Evolutionary conservation across 257 asterid species (phyloP).

Genomic region (Solanum chaucha): DNA sequence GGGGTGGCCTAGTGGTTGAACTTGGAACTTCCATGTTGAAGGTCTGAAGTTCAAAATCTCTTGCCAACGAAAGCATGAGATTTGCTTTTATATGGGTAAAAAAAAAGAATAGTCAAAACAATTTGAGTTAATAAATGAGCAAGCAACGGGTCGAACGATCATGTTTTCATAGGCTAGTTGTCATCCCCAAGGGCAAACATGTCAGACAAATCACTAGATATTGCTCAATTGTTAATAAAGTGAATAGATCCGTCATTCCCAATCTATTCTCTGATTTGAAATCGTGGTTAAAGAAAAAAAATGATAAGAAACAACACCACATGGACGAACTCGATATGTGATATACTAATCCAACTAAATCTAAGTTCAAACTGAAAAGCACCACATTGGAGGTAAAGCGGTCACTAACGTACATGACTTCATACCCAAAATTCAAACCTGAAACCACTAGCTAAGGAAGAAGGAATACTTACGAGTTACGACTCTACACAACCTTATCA

Average conservation of each 20-base stretch:
- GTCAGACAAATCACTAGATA: neutral
- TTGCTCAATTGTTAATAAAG: neutral
- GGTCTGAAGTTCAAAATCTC: no score
- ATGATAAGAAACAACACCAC: neutral
- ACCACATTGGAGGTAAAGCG: neutral
- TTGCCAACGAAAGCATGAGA: no score
- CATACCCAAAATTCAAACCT: neutral
- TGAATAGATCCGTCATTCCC: neutral
- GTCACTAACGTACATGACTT: neutral
- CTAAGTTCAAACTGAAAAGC: neutral
- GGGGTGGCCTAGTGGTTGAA: no score
- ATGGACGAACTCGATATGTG: neutral
- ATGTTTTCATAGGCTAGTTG: neutral
- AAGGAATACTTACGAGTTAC: neutral
- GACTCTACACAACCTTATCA: neutral
- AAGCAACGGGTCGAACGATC: fast-evolving
- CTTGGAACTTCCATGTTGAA: no score
- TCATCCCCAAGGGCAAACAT: neutral
- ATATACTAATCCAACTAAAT: neutral
- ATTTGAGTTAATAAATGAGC: neutral
- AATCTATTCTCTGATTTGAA: neutral
- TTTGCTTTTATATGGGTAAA: no score
- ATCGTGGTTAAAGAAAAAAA: neutral
- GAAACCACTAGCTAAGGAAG: neutral
- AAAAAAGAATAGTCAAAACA: neutral